Percentiles rank a stretch among this genome's conserved stretches.
Conservation (phyloP, 2,329 filamentous ascomycete species). For the Biscogniauxia marginata region DNA sequence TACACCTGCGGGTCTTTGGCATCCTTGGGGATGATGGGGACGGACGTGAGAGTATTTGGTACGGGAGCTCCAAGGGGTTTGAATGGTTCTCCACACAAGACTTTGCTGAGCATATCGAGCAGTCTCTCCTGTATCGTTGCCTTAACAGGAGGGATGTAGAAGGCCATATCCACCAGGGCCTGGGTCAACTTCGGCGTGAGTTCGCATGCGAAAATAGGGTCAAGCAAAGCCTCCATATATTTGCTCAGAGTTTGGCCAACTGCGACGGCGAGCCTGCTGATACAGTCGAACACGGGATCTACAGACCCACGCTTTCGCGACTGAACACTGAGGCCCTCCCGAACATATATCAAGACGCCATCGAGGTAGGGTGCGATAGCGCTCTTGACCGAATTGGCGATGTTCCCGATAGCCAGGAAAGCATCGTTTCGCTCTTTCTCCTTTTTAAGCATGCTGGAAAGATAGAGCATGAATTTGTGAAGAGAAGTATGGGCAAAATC, state of each 20-base stretch:
- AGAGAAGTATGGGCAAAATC: conserved; percentile 87
- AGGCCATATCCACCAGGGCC: conserved; percentile 96
- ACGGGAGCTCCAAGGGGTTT: conserved; percentile 88
- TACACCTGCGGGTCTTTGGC: conserved; percentile 80
- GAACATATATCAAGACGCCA: conserved; percentile 87
- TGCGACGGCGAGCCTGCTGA: conserved; percentile 92
- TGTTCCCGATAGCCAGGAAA: conserved; percentile 92
- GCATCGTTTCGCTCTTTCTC: conserved; percentile 93
- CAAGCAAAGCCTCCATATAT: conserved; percentile 93
- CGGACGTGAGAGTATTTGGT: conserved; percentile 72
- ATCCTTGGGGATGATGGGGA: conserved; percentile 83
- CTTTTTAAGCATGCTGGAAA: conserved; percentile 90
- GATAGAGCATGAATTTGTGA: conserved; percentile 95
- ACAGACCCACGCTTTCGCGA: conserved; percentile 64
- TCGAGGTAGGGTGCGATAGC: conserved; percentile 94
- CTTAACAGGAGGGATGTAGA: conserved; percentile 95
- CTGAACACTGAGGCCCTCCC: conserved; percentile 83
- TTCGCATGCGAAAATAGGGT: conserved; percentile 96
- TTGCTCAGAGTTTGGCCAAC: conserved; percentile 97
- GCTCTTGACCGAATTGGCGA: conserved; percentile 93
- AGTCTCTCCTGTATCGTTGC: conserved; percentile 90
- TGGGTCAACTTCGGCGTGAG: conserved; percentile 91
- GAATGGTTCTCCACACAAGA: conserved; percentile 89
- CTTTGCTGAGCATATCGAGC: conserved; percentile 90
- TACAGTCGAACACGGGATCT: conserved; percentile 91